These are phyloP conservation scores for Ustilago shanxiensis DNA, from an alignment of 1,284 basidiomycete species.

Conservation along the genomic window DNA sequence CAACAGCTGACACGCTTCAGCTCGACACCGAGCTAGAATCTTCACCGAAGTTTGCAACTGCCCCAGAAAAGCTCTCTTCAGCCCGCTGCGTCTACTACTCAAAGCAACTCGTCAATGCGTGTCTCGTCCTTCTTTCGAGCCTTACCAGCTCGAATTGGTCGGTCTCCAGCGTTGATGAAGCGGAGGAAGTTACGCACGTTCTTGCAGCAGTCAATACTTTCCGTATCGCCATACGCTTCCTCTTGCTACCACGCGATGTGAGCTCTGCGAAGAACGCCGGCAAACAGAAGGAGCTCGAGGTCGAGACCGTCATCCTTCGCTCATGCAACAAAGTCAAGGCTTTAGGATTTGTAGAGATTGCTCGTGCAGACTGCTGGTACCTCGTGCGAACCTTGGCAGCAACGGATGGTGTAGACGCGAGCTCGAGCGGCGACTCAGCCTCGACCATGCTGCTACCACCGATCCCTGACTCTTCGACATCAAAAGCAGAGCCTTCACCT, in stretches of 20 bases:
- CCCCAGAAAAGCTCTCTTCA: conserved; percentile 12
- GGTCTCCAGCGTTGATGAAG: neutral
- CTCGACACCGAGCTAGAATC: conserved; percentile 20
- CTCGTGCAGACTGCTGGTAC: conserved; percentile 24
- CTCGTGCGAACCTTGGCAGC: conserved; percentile 14
- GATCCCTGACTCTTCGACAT: neutral
- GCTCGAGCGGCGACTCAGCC: neutral
- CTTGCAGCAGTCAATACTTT: conserved; percentile 27
- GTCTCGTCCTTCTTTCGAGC: conserved; percentile 24
- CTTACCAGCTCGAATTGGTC: conserved; percentile 42
- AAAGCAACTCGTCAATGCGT: conserved; percentile 58
- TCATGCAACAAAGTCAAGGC: conserved; percentile 33
- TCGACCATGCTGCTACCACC: conserved; percentile 21
- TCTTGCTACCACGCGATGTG: conserved; percentile 18
- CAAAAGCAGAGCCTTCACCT: conserved; percentile 4
- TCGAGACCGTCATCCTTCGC: conserved; percentile 43
- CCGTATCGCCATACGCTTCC: conserved; percentile 39
- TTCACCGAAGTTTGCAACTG: conserved; percentile 5
- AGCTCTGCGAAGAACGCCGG: conserved; percentile 2
- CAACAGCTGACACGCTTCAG: conserved; percentile 18
- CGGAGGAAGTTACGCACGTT: conserved; percentile 15
- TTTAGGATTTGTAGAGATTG: conserved; percentile 16
- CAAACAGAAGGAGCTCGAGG: conserved; percentile 48
- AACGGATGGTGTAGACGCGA: neutral
- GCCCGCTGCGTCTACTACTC: conserved; percentile 39